phyloP scores from a whole-genome alignment of 148 eudicot species.

The Rhododendron vialii region DNA sequence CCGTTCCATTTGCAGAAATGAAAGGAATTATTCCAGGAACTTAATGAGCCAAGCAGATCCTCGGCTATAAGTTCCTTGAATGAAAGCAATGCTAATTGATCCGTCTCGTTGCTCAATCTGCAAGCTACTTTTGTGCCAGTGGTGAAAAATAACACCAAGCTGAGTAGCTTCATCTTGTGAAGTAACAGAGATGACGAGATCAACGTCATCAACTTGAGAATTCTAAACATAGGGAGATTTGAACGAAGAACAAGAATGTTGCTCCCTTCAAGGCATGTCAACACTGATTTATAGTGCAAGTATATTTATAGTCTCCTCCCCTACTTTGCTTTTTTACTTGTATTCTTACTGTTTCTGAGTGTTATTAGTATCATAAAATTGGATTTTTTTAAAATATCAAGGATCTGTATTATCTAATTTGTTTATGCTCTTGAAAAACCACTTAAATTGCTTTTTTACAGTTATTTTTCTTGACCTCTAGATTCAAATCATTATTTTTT shows the following conservation, averaged over 20 bases:
- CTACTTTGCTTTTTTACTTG: no score
- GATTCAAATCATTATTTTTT: no score
- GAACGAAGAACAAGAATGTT: background rate
- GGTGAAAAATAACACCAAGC: background rate
- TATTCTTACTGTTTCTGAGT: no score
- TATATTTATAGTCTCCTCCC: background rate
- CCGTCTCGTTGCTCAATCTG: background rate
- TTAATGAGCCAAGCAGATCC: background rate
- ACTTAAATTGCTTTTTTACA: no score
- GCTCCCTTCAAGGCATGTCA: background rate
- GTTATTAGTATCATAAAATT: no score
- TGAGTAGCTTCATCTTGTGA: background rate
- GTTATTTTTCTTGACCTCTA: no score
- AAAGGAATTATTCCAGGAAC: constrained; percentile 7
- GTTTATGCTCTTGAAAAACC: no score
- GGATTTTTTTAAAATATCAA: no score
- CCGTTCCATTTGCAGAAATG: background rate
- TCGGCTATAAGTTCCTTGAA: background rate
- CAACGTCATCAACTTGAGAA: background rate
- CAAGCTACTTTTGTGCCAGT: background rate
- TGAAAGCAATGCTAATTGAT: background rate
- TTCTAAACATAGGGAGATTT: background rate
- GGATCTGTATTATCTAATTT: no score
- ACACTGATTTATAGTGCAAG: background rate
- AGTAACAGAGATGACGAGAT: background rate